These are phyloP conservation scores for Purpureocillium lavendulum DNA, from an alignment of 2,329 filamentous ascomycete species.

Conservation along the genomic window DNA sequence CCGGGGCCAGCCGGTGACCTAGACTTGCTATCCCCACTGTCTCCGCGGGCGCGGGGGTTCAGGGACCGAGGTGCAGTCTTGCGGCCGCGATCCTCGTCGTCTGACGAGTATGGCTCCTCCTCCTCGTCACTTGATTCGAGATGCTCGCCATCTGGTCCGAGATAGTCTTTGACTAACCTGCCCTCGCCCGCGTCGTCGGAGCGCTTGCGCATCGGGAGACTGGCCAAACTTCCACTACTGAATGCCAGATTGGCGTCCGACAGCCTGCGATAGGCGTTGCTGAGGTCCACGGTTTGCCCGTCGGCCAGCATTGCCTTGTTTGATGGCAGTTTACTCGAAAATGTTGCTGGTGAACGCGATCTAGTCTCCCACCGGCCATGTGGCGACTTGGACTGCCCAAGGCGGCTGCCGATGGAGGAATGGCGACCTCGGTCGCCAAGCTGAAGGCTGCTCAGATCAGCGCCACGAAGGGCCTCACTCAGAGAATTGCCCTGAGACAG, in stretches of 20 bases:
- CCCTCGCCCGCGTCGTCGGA: conserved; percentile 34
- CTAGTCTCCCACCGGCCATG: conserved; percentile 33
- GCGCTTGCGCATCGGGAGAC: conserved; percentile 49
- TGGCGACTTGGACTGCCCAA: conserved; percentile 44
- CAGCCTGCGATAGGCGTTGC: conserved; percentile 59
- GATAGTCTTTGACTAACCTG: conserved; percentile 60
- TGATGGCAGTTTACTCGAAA: conserved; percentile 16
- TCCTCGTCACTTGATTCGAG: conserved; percentile 66
- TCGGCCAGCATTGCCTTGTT: conserved; percentile 46
- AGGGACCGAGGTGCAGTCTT: conserved; percentile 42
- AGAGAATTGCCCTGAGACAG: conserved; percentile 28
- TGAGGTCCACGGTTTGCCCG: conserved; percentile 57
- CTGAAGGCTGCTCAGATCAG: conserved; percentile 40
- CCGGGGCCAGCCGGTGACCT: conserved; percentile 22
- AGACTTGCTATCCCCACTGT: conserved; percentile 23
- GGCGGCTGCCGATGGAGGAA: conserved; percentile 26
- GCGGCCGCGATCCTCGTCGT: conserved; percentile 60
- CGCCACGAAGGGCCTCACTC: conserved; percentile 44
- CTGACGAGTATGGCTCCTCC: conserved; percentile 53
- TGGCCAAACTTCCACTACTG: conserved; percentile 54
- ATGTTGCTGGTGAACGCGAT: conserved; percentile 28
- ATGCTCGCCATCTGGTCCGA: conserved; percentile 57
- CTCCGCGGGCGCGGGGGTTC: conserved; percentile 30
- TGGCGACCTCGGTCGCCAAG: conserved; percentile 36
- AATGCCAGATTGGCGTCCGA: conserved; percentile 63